phyloP scores from a whole-genome alignment of 1,139 yeast genomes.

The Maudiozyma humilis region DNA sequence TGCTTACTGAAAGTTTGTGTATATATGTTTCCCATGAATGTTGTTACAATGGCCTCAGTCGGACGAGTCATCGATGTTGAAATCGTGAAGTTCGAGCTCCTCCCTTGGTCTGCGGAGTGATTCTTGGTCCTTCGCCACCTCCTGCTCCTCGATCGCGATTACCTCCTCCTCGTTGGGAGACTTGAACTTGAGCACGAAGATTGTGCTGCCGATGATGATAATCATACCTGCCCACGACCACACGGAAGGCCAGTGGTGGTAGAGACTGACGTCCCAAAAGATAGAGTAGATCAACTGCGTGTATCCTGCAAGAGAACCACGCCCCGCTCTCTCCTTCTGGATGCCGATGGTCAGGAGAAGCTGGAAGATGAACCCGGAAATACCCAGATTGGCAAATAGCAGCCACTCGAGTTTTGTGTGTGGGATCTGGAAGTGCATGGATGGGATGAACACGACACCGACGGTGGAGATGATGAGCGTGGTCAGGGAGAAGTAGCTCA shows the following conservation, averaged over 20 bases:
- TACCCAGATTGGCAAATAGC: slow-evolving; percentile 52
- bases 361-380: slow-evolving; percentile 78
- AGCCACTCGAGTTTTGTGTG: slow-evolving; percentile 54
- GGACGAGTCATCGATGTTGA: slow-evolving; percentile 3
- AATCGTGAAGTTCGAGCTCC: slow-evolving; percentile 1
- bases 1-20: neutral
- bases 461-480: slow-evolving; percentile 49
- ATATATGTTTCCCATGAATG: too few species aligned
- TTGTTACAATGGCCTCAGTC: neutral
- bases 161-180: slow-evolving; percentile 6
- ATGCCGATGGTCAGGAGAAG: slow-evolving; percentile 72
- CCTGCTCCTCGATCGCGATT: too few species aligned
- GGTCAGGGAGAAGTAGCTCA: slow-evolving; percentile 62
- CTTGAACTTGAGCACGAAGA: slow-evolving; percentile 42
- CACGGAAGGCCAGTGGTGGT: slow-evolving; percentile 65
- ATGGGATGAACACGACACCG: slow-evolving; percentile 50
- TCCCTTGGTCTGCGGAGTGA: neutral
- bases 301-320: slow-evolving; percentile 68
- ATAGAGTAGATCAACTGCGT: slow-evolving; percentile 72
- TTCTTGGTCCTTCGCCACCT: slow-evolving; percentile 2
- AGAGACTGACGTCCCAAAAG: slow-evolving; percentile 64
- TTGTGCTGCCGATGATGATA: slow-evolving; percentile 60
- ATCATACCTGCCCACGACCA: slow-evolving; percentile 63
- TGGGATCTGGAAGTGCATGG: slow-evolving; percentile 54
- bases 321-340: slow-evolving; percentile 72